A percentile compares a stretch with the other conserved stretches of the same genome.
Conservation (phyloP, 257 asterid genomes). For the Nicotiana attenuata region DNA sequence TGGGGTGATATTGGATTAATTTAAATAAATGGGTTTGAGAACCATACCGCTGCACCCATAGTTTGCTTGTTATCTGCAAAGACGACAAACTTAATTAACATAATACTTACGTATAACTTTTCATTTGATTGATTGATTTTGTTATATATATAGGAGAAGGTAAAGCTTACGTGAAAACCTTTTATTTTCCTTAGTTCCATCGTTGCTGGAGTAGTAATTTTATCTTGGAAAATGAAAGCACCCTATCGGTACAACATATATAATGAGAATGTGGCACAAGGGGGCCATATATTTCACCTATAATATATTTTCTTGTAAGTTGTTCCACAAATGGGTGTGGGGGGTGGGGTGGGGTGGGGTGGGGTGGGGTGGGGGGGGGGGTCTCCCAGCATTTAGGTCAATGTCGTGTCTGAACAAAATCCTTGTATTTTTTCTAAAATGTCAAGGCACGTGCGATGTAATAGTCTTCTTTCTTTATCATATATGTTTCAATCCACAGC, state of each 20-base stretch:
- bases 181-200: not conserved
- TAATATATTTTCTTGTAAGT: not conserved
- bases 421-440: not conserved
- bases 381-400: not conserved
- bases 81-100: not conserved
- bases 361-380: not conserved
- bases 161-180: not conserved
- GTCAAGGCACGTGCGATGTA: slow-evolving; percentile 7
- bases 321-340: slow-evolving; percentile 9
- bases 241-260: not conserved
- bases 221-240: not conserved
- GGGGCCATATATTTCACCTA: not conserved
- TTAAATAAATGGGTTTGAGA: too few relatives aligned
- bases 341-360: too few relatives aligned
- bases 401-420: not conserved
- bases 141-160: not conserved
- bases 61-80: not conserved
- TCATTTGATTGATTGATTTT: not conserved
- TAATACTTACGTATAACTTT: not conserved
- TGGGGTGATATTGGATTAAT: too few relatives aligned
- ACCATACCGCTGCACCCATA: not conserved
- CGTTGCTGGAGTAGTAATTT: not conserved
- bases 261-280: not conserved
- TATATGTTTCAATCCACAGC: not conserved
- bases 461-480: not conserved